Conservation (phyloP, 2,329 filamentous ascomycete species). For the Beauveria pseudobassiana region DNA sequence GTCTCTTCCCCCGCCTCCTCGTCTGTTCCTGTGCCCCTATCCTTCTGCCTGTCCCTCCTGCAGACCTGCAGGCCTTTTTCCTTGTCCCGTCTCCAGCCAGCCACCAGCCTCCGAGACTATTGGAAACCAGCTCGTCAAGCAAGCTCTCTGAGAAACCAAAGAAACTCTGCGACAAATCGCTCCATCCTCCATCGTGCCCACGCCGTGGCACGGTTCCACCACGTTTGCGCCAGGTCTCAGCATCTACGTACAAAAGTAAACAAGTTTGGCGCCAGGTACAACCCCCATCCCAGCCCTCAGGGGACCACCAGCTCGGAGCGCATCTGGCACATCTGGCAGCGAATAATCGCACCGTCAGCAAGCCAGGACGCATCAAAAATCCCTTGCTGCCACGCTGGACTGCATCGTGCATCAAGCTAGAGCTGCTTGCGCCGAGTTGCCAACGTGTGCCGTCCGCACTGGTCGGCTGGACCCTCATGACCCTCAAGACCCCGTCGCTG, state of each 20-base stretch:
- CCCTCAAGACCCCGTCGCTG: neutral
- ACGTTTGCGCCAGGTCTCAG: neutral
- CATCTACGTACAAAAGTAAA: neutral
- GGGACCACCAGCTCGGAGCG: neutral
- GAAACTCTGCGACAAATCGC: slow-evolving; percentile 10
- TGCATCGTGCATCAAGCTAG: neutral
- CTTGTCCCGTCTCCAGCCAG: neutral
- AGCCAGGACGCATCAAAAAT: neutral
- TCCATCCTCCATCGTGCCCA: neutral
- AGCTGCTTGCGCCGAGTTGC: neutral
- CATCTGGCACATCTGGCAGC: neutral
- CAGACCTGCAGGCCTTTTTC: neutral
- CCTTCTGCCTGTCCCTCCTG: neutral
- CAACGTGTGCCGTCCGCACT: neutral
- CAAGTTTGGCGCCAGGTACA: neutral
- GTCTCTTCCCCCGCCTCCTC: slow-evolving; percentile 1
- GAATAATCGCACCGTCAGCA: neutral
- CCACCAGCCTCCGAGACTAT: neutral
- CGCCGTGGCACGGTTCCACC: neutral
- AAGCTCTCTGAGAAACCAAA: slow-evolving; percentile 2
- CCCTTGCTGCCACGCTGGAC: neutral
- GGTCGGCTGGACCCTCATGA: neutral
- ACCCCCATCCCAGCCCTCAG: neutral
- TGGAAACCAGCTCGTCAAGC: too few relatives aligned
- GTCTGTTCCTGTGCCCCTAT: neutral